Conservation (phyloP, 208 protist species). For the Acanthamoeba castellanii region DNA sequence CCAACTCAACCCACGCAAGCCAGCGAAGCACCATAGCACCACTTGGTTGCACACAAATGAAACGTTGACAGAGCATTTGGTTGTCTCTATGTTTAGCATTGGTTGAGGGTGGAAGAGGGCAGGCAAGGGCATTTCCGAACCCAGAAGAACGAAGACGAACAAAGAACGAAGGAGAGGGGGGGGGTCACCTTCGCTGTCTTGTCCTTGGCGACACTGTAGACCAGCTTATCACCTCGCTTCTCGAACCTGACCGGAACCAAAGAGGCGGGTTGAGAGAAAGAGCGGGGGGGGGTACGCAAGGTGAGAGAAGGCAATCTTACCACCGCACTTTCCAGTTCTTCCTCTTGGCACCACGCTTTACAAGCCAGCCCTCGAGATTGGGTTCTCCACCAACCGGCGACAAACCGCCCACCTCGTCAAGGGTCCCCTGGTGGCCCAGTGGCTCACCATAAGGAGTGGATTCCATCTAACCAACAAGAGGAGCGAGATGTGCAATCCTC, state of each 20-base stretch:
- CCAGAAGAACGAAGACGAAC: background rate
- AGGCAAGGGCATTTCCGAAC: too few species aligned
- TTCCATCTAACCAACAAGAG: too few species aligned
- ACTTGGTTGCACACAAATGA: too few species aligned
- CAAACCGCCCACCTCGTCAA: background rate
- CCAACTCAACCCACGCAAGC: too few species aligned
- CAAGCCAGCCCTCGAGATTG: background rate
- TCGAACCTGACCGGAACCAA: constrained; percentile 7
- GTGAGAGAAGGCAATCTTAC: background rate
- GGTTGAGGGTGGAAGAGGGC: too few species aligned
- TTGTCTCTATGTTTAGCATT: too few species aligned
- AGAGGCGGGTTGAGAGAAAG: background rate
- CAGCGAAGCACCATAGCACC: too few species aligned
- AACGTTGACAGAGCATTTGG: too few species aligned
- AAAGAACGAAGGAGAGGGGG: background rate
- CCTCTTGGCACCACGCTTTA: constrained; percentile 8
- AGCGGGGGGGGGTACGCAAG: background rate
- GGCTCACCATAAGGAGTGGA: background rate
- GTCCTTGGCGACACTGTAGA: constrained; percentile 30
- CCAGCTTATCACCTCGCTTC: background rate
- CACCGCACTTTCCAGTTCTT: constrained; percentile 50
- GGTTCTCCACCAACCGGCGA: background rate
- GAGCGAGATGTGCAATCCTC: too few species aligned
- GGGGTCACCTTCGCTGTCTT: background rate
- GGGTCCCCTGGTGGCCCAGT: background rate